Base-by-base conservation (phyloP, 805 yeast species). In the Metschnikowia corniflorae region DNA sequence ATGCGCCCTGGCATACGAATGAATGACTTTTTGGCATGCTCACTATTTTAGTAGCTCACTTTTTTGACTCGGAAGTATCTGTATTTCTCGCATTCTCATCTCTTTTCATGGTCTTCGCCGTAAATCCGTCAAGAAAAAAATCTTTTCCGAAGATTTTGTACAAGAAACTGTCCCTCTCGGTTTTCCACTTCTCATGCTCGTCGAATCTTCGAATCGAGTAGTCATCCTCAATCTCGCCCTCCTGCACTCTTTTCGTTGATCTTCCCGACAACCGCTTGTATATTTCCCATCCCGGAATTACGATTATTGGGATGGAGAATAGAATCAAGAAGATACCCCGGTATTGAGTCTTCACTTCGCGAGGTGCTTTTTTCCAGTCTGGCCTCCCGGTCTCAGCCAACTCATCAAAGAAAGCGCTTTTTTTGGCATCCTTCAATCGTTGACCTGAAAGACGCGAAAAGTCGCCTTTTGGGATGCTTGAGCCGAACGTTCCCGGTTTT, bases 351-450 rank as follows among this genome's bases (percentile, higher is more conserved):
- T 55, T 62, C 15, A 68, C 53, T 28, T 58, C 70, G 33, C 49
- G 46, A 2, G 71, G 70, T 0, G 72, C 72, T 43, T 59, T 63
- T 34, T 65, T 65, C 73, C 73, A 68, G 48, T 67, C 57, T 5
- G 68, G 66, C 37, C 51, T 48, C 7, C 72, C 73, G 0, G 71
- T 65, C 29, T 61, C 61, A 6, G 57, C 60, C 40, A 66, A 50
- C 34, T 61, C 67, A 28, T 53, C 47, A 22, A 63, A 53, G 40
- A 67, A 68, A 29, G 64, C 68, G 8, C 59, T 51, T 18, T 53
- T 49, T 9, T 49, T 47, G 15, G 31, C 38, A 23, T 25, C 33
- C 16, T 37, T 31, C 29, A 32, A 32, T 14, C 29, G 19, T 16
- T 32, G 23, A n/a, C 36, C 36, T 13, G 40, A 37, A 7, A 31